Percentiles rank a stretch among this genome's conserved stretches.
These are phyloP conservation scores for Chrysoporthe deuterocubensis DNA, from an alignment of 2,329 filamentous ascomycete species.

Conservation along the genomic window DNA sequence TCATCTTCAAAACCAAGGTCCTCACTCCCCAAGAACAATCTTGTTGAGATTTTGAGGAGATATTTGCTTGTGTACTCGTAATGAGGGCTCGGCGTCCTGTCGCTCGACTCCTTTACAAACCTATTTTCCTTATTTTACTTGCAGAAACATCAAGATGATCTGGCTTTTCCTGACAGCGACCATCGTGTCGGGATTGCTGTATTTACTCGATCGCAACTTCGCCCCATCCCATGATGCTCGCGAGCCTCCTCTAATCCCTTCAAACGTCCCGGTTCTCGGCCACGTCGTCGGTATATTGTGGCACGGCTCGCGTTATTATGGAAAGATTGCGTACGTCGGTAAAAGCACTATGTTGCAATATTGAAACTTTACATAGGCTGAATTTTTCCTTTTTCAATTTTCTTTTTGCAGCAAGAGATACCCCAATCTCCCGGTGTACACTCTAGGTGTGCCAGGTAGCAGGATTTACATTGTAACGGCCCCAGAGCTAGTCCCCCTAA, in stretches of 20 bases:
- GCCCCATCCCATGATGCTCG: not conserved
- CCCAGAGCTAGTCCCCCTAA: not conserved
- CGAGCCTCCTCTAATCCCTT: not conserved
- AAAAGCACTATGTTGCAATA: not conserved
- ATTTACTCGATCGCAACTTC: not conserved
- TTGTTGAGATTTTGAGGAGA: not conserved
- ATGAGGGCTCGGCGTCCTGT: not conserved
- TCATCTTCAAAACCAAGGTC: not conserved
- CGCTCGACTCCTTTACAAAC: not conserved
- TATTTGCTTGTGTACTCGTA: not conserved
- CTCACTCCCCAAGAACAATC: not conserved
- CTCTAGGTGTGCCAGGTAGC: not conserved
- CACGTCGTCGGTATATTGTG: not conserved
- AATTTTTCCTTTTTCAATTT: not conserved
- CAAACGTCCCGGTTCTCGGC: not conserved
- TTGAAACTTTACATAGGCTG: not conserved
- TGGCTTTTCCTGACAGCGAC: not conserved
- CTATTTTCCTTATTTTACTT: not conserved
- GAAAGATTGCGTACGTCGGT: not conserved
- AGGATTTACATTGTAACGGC: not conserved
- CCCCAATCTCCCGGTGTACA: not conserved
- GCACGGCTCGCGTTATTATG: not conserved
- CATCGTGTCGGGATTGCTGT: not conserved
- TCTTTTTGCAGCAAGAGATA: conserved; percentile 1
- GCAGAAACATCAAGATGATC: not conserved